Conservation (phyloP, 768 basidiomycete species). For the Xerocomellus intermedius region DNA sequence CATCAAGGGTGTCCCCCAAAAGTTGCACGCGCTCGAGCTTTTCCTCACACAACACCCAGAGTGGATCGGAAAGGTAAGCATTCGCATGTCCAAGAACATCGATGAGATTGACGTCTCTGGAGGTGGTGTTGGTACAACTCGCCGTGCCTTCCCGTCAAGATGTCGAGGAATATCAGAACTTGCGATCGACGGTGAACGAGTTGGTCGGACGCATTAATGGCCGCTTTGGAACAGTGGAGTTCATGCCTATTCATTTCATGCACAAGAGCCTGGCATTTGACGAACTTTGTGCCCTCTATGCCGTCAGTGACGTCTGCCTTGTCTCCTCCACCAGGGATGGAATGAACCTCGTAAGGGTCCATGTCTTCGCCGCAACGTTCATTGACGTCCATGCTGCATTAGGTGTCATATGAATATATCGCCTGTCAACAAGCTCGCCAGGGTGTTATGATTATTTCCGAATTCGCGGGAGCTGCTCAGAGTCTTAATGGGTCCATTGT, state of each 20-base stretch:
- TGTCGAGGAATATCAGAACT: slow-evolving; percentile 98
- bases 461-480: slow-evolving; percentile 97
- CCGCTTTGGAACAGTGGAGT: slow-evolving; percentile 97
- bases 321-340: slow-evolving; percentile 95
- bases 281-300: slow-evolving; percentile 96
- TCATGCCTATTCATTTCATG: slow-evolving; percentile 99
- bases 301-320: slow-evolving; percentile 93
- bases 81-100: not conserved
- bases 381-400: slow-evolving; percentile 9
- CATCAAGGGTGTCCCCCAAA: slow-evolving; percentile 99
- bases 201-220: slow-evolving; percentile 98
- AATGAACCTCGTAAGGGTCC: slow-evolving; percentile 86
- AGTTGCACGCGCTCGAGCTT: slow-evolving; percentile 92
- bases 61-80: slow-evolving; percentile 91
- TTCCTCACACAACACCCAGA: slow-evolving; percentile 98
- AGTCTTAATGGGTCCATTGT: slow-evolving; percentile 93
- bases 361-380: slow-evolving; percentile 3
- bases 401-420: slow-evolving; percentile 99
- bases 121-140: slow-evolving; percentile 95
- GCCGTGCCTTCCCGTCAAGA: slow-evolving; percentile 98
- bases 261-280: slow-evolving; percentile 92
- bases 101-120: slow-evolving; percentile 1
- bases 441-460: slow-evolving; percentile 96
- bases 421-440: slow-evolving; percentile 91
- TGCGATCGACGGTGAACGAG: slow-evolving; percentile 94